Conservation (phyloP, 2,329 filamentous ascomycete species). For the Bretziella fagacearum region DNA sequence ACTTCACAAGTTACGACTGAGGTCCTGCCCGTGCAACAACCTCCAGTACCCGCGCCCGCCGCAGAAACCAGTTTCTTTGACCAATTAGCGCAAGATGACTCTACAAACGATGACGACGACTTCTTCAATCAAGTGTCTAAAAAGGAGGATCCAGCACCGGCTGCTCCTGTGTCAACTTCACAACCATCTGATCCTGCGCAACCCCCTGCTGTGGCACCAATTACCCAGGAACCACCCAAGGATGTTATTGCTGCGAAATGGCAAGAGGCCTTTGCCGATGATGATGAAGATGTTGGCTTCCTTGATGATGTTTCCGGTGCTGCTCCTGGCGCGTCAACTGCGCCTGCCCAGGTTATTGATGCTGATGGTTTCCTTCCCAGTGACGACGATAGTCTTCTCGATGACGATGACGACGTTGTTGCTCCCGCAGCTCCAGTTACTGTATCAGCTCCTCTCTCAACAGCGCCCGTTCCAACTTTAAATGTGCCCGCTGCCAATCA, state of each 20-base stretch:
- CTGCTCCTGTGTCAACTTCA: background rate
- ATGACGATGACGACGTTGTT: constrained; percentile 41
- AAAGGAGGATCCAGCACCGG: background rate
- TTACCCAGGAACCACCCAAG: constrained; percentile 20
- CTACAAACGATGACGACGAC: constrained; percentile 16
- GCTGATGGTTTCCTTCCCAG: constrained; percentile 55
- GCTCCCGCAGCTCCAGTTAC: constrained; percentile 11
- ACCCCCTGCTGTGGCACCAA: constrained; percentile 16
- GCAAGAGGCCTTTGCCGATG: constrained; percentile 62
- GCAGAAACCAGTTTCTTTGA: constrained; percentile 7
- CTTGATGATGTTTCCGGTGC: constrained; percentile 38
- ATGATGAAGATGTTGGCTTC: constrained; percentile 53
- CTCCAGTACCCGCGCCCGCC: no score
- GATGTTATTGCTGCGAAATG: constrained; percentile 65
- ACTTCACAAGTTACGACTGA: no score
- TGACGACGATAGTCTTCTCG: constrained; percentile 71
- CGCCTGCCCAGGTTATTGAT: constrained; percentile 31
- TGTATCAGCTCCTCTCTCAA: constrained; percentile 6
- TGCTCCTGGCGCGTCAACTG: background rate
- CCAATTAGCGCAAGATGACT: constrained; percentile 11
- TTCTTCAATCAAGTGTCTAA: constrained; percentile 13
- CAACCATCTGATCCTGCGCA: background rate
- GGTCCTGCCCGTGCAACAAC: no score
- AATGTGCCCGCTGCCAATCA: background rate
- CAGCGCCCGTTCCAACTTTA: constrained; percentile 10